Percentiles rank a stretch among this genome's conserved stretches.
Conservation (phyloP, 306 rosid genomes). For the Acacia acuminata region DNA sequence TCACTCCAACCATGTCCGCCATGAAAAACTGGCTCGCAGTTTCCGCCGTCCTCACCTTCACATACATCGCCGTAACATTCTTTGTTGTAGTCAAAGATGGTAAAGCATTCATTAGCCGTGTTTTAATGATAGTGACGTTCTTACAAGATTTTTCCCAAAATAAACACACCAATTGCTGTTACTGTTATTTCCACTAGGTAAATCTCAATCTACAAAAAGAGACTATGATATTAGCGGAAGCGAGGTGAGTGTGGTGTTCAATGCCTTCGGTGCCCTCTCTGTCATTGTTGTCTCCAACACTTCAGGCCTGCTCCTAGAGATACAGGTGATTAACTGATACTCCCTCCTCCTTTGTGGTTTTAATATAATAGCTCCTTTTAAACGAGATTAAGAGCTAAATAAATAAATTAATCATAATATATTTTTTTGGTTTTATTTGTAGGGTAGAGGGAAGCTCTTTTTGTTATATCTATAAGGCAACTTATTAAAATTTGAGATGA, state of each 20-base stretch:
- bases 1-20: slow-evolving; percentile 56
- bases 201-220: slow-evolving; percentile 30
- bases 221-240: slow-evolving; percentile 44
- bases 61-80: slow-evolving; percentile 41
- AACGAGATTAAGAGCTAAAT: no score
- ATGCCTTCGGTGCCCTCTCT: slow-evolving; percentile 53
- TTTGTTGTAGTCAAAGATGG: slow-evolving; percentile 47
- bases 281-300: slow-evolving; percentile 53
- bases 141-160: neutral
- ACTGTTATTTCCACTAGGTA: slow-evolving; percentile 30
- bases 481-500: no score
- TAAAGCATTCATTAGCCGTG: neutral
- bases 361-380: no score
- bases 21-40: slow-evolving; percentile 54
- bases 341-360: no score
- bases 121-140: neutral
- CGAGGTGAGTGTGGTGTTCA: slow-evolving; percentile 41
- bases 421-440: no score
- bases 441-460: no score
- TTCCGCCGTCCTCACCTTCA: slow-evolving; percentile 40
- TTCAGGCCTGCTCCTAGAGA: slow-evolving; percentile 54
- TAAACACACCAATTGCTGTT: neutral
- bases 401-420: no score
- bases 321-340: slow-evolving; percentile 40
- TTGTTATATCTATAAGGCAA: no score